Evolutionary conservation across 108 stramenopile genomes (phyloP), one percentile per base, ranked within the genome.

Genomic region (Conticribra weissflogii): DNA sequence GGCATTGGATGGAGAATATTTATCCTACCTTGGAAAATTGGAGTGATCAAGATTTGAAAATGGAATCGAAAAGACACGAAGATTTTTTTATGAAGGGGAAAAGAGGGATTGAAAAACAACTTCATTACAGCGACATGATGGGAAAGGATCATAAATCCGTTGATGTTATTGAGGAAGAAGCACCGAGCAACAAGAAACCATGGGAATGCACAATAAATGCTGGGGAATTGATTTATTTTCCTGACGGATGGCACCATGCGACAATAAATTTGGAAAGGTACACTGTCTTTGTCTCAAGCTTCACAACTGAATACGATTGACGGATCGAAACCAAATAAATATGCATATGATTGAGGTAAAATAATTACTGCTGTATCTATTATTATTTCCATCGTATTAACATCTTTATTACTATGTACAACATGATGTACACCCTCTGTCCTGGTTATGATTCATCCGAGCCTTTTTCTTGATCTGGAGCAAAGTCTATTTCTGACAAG

Each of bases 201-300:
- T 69, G 76, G 61, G 92, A 96, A 52, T 93, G 91, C 55, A 90
- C 88, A 22, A 63, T 97, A 24, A 27, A 83, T 54, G 88, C 83
- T 12, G 93, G 94, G 16, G 94, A 95, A 55, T 67, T 95, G 45
- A 78, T 97, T 24, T 97, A 97, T 68, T 94, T 96, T 66, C 89
- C 89, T 8, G 76, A 87, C 51, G 19, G 34, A n/a, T 97, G 91
- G 93, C 83, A 77, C 47, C 96, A 97, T 78, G 94, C 94, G 0
- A 97, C 93, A 15, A 88, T 97, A 68, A 97, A 97, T 65, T 68
- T 93, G 41, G 91, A 92, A 66, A 75, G 76, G 25, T 95, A 95
- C 66, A 97, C 94, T 7, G 90, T 82, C n/a, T 97, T 95, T 79
- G 84, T 97, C 5, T 92, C 91, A 2, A 83, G 90, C 23, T 97